Evolutionary conservation across 768 basidiomycete genomes (phyloP).

Genomic region (Boletus speciosus): DNA sequence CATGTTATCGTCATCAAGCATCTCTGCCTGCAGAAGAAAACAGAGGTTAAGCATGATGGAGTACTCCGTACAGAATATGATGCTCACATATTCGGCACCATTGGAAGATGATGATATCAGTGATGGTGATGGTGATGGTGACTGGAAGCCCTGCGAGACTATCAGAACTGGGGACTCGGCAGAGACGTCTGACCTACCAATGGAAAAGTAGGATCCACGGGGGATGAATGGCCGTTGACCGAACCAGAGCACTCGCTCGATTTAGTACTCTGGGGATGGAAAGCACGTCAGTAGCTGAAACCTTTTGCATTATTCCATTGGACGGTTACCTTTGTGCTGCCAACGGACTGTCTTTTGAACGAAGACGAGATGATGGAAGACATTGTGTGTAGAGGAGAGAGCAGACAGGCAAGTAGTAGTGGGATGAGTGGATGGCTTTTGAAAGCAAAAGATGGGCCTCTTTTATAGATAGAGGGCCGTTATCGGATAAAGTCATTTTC

Average conservation of each 20-base stretch:
- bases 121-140: conserved; percentile 10
- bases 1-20: conserved; percentile 31
- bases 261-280: conserved; percentile 14
- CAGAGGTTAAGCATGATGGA: background rate
- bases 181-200: conserved; percentile 14
- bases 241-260: conserved; percentile 14
- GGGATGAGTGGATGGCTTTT: background rate
- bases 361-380: conserved; percentile 9
- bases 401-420: background rate
- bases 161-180: background rate
- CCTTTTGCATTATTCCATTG: background rate
- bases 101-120: background rate
- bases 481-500: too few species aligned
- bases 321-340: conserved; percentile 15
- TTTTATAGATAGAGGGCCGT: background rate
- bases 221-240: conserved; percentile 16
- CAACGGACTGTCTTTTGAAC: conserved; percentile 22
- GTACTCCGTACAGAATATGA: background rate
- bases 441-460: background rate
- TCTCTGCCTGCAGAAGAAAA: conserved; percentile 16
- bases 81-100: conserved; percentile 16
- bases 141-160: conserved; percentile 4
- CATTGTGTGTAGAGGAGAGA: conserved; percentile 7
- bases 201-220: conserved; percentile 19
- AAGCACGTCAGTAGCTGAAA: background rate